phyloP scores from a whole-genome alignment of 1,284 basidiomycete genomes.

The Leccinum griseonigrum region DNA sequence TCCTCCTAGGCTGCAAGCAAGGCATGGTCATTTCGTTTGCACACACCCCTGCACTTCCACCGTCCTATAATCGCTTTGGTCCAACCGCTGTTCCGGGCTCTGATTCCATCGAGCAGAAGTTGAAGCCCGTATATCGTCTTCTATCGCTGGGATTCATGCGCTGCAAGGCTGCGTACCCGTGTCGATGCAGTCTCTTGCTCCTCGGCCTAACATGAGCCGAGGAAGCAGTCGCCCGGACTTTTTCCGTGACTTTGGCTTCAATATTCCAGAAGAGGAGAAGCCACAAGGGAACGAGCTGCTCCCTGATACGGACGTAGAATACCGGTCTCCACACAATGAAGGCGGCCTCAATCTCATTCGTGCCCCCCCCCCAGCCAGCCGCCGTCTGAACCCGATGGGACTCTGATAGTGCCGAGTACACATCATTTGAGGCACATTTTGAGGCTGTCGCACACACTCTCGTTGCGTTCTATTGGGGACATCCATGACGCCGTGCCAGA shows the following conservation, averaged over 20 bases:
- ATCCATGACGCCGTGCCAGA: conserved; percentile 32
- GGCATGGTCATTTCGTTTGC: conserved; percentile 75
- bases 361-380: conserved; percentile 14
- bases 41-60: conserved; percentile 39
- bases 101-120: conserved; percentile 39
- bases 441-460: conserved; percentile 61
- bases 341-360: conserved; percentile 18
- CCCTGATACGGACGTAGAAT: conserved; percentile 24
- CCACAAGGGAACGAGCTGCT: conserved; percentile 41
- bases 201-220: conserved; percentile 39
- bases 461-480: conserved; percentile 60
- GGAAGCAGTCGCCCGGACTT: conserved; percentile 68
- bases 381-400: conserved; percentile 33
- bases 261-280: conserved; percentile 65
- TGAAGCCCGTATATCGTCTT: conserved; percentile 15
- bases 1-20: conserved; percentile 46
- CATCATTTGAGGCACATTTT: conserved; percentile 72
- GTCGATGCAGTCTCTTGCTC: conserved; percentile 44
- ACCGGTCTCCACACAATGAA: conserved; percentile 26
- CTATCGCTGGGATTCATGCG: conserved; percentile 44
- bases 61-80: conserved; percentile 59
- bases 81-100: conserved; percentile 50
- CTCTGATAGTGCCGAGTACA: conserved; percentile 48
- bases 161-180: conserved; percentile 61
- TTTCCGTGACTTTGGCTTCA: conserved; percentile 70